These are phyloP conservation scores for Boletus rubescentipes DNA, from an alignment of 768 basidiomycete genomes.

Conservation along the genomic window DNA sequence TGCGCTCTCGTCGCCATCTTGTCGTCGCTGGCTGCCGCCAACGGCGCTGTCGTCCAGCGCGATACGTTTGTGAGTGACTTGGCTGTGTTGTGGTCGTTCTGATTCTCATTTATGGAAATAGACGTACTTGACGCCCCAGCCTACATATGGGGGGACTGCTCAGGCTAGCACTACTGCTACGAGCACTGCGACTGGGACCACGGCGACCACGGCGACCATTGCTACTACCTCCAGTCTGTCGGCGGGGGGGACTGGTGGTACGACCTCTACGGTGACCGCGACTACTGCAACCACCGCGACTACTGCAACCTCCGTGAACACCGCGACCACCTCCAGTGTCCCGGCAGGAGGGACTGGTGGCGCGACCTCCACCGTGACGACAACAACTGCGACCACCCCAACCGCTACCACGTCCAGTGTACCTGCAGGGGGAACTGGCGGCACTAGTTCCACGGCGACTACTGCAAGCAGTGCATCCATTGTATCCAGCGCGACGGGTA, in stretches of 20 bases:
- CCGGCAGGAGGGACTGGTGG: background rate
- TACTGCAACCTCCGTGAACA: background rate
- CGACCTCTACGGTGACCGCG: background rate
- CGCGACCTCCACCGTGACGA: background rate
- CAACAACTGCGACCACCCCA: background rate
- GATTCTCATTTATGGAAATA: background rate
- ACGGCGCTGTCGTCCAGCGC: slow-evolving; percentile 18
- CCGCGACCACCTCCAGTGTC: too few species aligned
- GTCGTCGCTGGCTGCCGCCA: slow-evolving; percentile 13
- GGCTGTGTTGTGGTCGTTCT: fast-evolving
- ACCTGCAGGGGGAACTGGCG: too few species aligned
- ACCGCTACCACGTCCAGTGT: background rate
- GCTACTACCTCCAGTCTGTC: too few species aligned
- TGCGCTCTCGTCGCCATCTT: background rate
- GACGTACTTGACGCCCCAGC: slow-evolving; percentile 13
- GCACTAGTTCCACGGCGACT: too few species aligned
- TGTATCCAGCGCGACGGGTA: too few species aligned
- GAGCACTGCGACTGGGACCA: background rate
- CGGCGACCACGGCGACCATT: background rate
- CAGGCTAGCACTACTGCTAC: background rate
- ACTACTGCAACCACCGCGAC: background rate
- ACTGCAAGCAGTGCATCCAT: too few species aligned
- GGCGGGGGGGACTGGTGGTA: background rate
- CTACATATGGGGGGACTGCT: background rate
- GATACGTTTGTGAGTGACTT: slow-evolving; percentile 16